Conservation (phyloP, 345 rosid genomes). For the Xanthoceras sorbifolium region DNA sequence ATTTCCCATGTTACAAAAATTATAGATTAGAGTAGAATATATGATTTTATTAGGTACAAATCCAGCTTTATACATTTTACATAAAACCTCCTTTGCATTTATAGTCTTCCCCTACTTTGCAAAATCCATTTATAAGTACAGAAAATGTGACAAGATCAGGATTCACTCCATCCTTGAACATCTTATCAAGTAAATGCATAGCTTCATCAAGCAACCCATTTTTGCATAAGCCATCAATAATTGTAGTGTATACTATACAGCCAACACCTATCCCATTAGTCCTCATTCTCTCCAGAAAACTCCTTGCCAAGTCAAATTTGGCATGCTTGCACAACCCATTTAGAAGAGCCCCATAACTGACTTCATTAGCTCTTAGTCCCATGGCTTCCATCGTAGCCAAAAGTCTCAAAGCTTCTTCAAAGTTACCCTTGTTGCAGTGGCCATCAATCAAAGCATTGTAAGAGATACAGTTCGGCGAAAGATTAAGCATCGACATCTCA, state of each 20-base stretch:
- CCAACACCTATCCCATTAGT: constrained; percentile 51
- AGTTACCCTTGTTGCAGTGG: constrained; percentile 48
- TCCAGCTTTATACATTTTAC: constrained; percentile 68
- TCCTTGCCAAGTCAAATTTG: constrained; percentile 58
- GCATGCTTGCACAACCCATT: constrained; percentile 70
- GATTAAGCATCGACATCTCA: constrained; percentile 63
- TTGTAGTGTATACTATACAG: constrained; percentile 59
- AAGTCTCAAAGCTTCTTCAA: constrained; percentile 62
- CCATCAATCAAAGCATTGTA: constrained; percentile 76
- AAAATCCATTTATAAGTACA: constrained; percentile 76
- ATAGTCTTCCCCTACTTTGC: constrained; percentile 47
- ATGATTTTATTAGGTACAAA: constrained; percentile 57
- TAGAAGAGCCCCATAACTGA: constrained; percentile 67
- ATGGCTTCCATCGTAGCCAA: constrained; percentile 56
- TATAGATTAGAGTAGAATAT: constrained; percentile 60
- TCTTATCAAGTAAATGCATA: constrained; percentile 47
- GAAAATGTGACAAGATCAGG: constrained; percentile 83
- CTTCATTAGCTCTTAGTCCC: constrained; percentile 60
- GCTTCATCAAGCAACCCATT: constrained; percentile 63
- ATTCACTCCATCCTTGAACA: constrained; percentile 57
- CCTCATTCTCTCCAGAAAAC: constrained; percentile 68
- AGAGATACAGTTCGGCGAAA: constrained; percentile 59
- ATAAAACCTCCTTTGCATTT: constrained; percentile 58
- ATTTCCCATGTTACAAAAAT: constrained; percentile 54
- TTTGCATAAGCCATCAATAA: constrained; percentile 80